These are phyloP conservation scores for Lithospermum erythrorhizon DNA, from an alignment of 257 asterid species.

Conservation along the genomic window DNA sequence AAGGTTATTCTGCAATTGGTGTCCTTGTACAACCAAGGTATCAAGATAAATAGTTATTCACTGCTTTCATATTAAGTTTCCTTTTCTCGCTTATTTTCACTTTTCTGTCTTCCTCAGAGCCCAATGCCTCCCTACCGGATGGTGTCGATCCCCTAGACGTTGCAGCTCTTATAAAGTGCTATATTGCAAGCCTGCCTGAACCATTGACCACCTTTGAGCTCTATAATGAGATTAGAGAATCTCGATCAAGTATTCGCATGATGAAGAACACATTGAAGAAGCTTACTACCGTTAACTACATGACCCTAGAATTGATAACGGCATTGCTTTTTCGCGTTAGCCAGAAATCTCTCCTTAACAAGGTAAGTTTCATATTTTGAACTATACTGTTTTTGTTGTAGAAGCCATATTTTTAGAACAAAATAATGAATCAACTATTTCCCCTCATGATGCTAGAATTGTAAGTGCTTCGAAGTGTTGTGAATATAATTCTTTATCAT, in stretches of 20 bases:
- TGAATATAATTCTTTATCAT: no score
- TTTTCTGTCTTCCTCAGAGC: constrained; percentile 32
- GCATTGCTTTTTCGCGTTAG: constrained; percentile 69
- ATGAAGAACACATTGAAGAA: constrained; percentile 70
- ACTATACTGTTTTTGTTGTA: not conserved
- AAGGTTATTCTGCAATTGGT: constrained; percentile 60
- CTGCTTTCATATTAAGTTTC: constrained; percentile 7
- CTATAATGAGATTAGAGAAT: constrained; percentile 52
- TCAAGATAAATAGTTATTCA: constrained; percentile 3
- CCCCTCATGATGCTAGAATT: not conserved
- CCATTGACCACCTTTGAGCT: constrained; percentile 75
- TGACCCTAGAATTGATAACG: constrained; percentile 80
- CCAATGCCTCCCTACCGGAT: constrained; percentile 63
- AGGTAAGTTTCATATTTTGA: constrained; percentile 30
- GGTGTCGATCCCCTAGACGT: constrained; percentile 51
- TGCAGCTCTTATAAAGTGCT: constrained; percentile 78
- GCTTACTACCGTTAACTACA: constrained; percentile 77
- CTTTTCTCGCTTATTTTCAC: constrained; percentile 1
- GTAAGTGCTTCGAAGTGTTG: no score
- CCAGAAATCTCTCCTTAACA: constrained; percentile 76
- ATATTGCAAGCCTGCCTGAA: constrained; percentile 85
- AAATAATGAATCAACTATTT: no score
- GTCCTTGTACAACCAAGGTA: constrained; percentile 77
- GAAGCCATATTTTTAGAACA: no score
- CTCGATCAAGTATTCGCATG: constrained; percentile 49